Evolutionary conservation across 148 eudicot species (phyloP), one percentile per base, ranked within the genome.

Genomic region (Rhododendron vialii): DNA sequence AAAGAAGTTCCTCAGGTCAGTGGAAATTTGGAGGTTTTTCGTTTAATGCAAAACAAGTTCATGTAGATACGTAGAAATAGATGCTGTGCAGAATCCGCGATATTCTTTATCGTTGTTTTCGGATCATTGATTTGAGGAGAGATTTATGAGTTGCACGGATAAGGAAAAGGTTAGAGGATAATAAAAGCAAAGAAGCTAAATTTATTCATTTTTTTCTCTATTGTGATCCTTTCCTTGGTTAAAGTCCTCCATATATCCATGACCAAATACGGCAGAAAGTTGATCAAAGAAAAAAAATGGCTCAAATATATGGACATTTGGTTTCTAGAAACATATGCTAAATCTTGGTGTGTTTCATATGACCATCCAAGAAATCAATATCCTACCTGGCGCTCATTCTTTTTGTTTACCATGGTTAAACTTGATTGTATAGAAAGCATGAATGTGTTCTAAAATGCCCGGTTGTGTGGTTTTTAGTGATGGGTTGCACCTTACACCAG

Each of bases 401-500:
- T 65, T 82, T 24, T 14, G 77, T 63, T 65, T 83, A n/a, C 13
- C 26, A 4, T 1, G 10, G 14, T 45, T 48, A 24, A 83, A 83
- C 26, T 83, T 71, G 59, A 18, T 15, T 0, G 67, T 51, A 74
- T 14, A 13, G 26, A 74, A 67, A n/a, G 35, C 15, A 67, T 35
- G 20, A 50, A 51, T 1, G 38, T 3, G 77, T 67, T 83, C 61
- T 45, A 47, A 47, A 17, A 33, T 83, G 57, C 7, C 26, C 11
- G 0, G 26, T 80, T 41, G 78, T 28, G 22, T 87, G 82, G 50
- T 85, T 85, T 84, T 65, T 93, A 96, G 99, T 57, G 99, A 96
- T 74, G 99, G 98, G 33, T 86, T 96, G 94, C 99, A 96, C 88
- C 88, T 96, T 83, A 95, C 98, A 75, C 85, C 93, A 12, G 95